Conservation (phyloP, 164 flowering plant genomes). For the Cinnamomum chago region DNA sequence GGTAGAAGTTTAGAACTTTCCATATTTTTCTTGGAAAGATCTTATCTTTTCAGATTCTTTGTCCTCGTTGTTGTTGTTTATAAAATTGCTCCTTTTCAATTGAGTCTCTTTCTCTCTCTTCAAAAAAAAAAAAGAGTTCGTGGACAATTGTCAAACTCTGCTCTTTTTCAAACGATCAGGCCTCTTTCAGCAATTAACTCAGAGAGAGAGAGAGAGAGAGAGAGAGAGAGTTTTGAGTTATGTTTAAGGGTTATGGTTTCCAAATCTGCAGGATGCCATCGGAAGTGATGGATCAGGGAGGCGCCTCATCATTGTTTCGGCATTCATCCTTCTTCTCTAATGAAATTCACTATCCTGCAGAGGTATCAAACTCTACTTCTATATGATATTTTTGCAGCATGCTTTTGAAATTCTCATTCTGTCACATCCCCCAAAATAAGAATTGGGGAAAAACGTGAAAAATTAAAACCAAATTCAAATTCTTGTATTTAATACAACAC, state of each 20-base stretch:
- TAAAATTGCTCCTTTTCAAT: background rate
- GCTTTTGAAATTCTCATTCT: no score
- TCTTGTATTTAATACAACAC: no score
- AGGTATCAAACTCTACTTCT: slow-evolving; percentile 28
- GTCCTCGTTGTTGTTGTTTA: background rate
- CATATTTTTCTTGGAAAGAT: no score
- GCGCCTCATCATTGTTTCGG: slow-evolving; percentile 21
- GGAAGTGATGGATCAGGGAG: slow-evolving; percentile 39
- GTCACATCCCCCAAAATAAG: no score
- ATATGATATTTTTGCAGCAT: background rate
- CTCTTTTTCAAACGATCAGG: background rate
- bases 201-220: background rate
- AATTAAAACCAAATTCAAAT: no score
- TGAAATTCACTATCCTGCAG: slow-evolving; percentile 34
- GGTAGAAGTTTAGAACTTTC: background rate
- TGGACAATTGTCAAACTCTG: background rate
- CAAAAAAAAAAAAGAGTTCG: no score
- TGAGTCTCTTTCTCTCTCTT: background rate
- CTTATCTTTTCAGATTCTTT: no score
- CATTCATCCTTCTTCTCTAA: slow-evolving; percentile 37
- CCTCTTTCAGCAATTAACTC: background rate
- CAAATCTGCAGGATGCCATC: slow-evolving; percentile 34
- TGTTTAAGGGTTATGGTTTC: slow-evolving; percentile 12
- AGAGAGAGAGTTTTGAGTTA: background rate
- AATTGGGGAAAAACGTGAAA: no score